Conservation (phyloP, 2,329 filamentous ascomycete species). For the Penicillium sp. region DNA sequence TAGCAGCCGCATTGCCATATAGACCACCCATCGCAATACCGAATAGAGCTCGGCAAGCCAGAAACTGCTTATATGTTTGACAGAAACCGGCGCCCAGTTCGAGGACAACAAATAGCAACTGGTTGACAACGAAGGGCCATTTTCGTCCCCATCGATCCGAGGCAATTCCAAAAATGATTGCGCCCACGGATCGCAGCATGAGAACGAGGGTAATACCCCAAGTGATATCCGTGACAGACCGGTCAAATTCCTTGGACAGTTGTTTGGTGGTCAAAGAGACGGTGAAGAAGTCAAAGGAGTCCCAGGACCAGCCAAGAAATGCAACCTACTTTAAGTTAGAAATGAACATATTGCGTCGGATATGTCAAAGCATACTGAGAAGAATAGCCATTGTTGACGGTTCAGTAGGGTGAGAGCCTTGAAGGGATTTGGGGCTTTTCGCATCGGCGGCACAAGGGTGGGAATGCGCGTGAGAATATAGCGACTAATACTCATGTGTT, state of each 20-base stretch:
- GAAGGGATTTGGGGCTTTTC: slow-evolving; percentile 50
- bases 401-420: slow-evolving; percentile 48
- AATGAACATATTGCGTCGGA: too few relatives aligned
- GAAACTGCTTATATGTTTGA: slow-evolving; percentile 53
- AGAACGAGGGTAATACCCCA: slow-evolving; percentile 55
- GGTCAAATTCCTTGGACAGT: slow-evolving; percentile 50
- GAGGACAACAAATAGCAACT: slow-evolving; percentile 55
- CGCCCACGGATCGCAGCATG: slow-evolving; percentile 57
- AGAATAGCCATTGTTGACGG: slow-evolving; percentile 55
- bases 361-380: slow-evolving; percentile 41
- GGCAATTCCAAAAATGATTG: slow-evolving; percentile 51
- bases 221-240: slow-evolving; percentile 53
- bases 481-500: slow-evolving; percentile 32
- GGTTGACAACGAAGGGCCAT: slow-evolving; percentile 57
- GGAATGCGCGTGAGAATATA: slow-evolving; percentile 52
- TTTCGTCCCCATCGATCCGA: slow-evolving; percentile 52
- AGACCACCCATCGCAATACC: slow-evolving; percentile 61
- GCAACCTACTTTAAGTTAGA: slow-evolving; percentile 25
- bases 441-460: slow-evolving; percentile 53
- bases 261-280: slow-evolving; percentile 53
- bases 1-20: slow-evolving; percentile 58
- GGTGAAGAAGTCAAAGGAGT: slow-evolving; percentile 59
- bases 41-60: slow-evolving; percentile 55
- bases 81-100: slow-evolving; percentile 58
- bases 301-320: slow-evolving; percentile 50